phyloP scores from a whole-genome alignment of 139 green algal genomes.

The Coelastrella sp. region DNA sequence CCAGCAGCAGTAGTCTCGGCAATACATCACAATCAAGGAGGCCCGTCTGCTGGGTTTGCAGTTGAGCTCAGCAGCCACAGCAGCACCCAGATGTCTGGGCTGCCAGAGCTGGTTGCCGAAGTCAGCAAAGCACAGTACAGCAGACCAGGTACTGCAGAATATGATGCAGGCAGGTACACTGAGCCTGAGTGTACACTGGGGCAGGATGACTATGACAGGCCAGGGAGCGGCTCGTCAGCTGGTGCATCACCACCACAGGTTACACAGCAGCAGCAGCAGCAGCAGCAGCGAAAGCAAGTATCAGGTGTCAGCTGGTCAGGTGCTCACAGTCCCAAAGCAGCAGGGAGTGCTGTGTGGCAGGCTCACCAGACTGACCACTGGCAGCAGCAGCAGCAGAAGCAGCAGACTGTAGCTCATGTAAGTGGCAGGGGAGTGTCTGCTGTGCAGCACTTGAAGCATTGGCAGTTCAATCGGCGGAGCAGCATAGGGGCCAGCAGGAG shows the following conservation, averaged over 20 bases:
- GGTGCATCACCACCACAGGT: not conserved
- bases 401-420: not conserved
- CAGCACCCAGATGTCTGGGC: not conserved
- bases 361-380: not conserved
- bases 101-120: slow-evolving; percentile 36
- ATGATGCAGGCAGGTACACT: slow-evolving; percentile 27
- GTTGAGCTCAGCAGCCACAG: not conserved
- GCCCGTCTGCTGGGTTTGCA: not conserved
- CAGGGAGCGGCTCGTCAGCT: not conserved
- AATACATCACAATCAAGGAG: not conserved
- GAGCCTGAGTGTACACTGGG: not conserved
- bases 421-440: not conserved
- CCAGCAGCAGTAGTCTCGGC: not conserved
- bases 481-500: slow-evolving; percentile 28
- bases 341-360: not conserved
- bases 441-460: slow-evolving; percentile 38
- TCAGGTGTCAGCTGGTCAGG: not conserved
- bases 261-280: slow-evolving; percentile 21
- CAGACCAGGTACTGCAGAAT: slow-evolving; percentile 8
- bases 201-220: not conserved
- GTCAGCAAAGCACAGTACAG: slow-evolving; percentile 20
- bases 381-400: not conserved
- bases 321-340: not conserved
- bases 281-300: not conserved
- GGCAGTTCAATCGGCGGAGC: not conserved